These are phyloP conservation scores for Candida silvicultrix DNA, from an alignment of 805 yeast genomes.

Conservation along the genomic window DNA sequence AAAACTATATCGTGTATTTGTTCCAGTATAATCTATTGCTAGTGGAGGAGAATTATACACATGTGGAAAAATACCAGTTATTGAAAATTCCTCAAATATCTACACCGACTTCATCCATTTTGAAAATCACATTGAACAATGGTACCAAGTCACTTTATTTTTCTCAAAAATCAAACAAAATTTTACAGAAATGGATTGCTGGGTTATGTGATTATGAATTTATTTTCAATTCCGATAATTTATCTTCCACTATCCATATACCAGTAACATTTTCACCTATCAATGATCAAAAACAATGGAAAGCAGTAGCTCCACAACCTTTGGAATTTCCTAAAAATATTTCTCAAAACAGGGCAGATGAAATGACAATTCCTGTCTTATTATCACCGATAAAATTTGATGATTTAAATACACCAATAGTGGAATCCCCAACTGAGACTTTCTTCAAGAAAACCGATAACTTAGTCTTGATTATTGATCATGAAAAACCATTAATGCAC, in stretches of 20 bases:
- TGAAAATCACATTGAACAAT: constrained; percentile 12
- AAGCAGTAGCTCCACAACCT: background rate
- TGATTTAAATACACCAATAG: constrained; percentile 5
- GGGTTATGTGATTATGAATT: constrained; percentile 29
- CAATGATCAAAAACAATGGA: constrained; percentile 1
- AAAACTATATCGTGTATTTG: constrained; percentile 25
- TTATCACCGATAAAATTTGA: constrained; percentile 16
- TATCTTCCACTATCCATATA: constrained; percentile 26
- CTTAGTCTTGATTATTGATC: constrained; percentile 14
- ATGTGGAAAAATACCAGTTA: constrained; percentile 2
- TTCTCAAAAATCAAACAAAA: constrained; percentile 22
- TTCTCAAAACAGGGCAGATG: too few species aligned
- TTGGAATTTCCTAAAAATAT: background rate
- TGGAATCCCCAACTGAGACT: constrained; percentile 1
- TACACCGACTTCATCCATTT: constrained; percentile 17
- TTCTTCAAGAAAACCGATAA: constrained; percentile 9
- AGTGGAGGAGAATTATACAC: constrained; percentile 6
- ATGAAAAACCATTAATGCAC: constrained; percentile 5
- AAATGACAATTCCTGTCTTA: constrained; percentile 15
- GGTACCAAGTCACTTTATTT: constrained; percentile 17
- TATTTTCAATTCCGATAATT: constrained; percentile 20
- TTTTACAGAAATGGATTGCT: constrained; percentile 35
- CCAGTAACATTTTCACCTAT: constrained; percentile 9
- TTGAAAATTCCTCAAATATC: constrained; percentile 7
- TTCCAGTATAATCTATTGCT: constrained; percentile 22